These are phyloP conservation scores for Claviceps cyperi DNA, from an alignment of 2,329 filamentous ascomycete species.

Conservation along the genomic window DNA sequence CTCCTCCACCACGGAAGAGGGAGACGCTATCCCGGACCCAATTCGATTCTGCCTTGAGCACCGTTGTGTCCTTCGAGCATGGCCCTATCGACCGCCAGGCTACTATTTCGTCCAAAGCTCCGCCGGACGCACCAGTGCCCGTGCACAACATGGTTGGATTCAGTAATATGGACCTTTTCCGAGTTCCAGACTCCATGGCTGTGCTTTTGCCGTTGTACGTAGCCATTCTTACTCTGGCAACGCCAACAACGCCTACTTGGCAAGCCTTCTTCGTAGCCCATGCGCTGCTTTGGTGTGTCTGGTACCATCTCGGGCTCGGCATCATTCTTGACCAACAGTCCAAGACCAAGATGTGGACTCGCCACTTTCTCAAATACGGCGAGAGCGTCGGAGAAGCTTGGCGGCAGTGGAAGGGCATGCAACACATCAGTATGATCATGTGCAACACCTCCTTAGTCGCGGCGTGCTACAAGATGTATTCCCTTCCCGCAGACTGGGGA, in stretches of 20 bases:
- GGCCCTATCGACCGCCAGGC: conserved; percentile 13
- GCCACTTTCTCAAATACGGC: conserved; percentile 94
- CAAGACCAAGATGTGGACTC: conserved; percentile 82
- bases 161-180: conserved; percentile 74
- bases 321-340: conserved; percentile 77
- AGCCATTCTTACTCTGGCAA: conserved; percentile 55
- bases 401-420: conserved; percentile 95
- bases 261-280: conserved; percentile 70
- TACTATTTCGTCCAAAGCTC: conserved; percentile 7
- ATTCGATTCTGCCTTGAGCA: conserved; percentile 15
- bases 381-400: conserved; percentile 84
- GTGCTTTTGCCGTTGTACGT: conserved; percentile 66
- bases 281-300: conserved; percentile 71
- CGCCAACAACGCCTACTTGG: conserved; percentile 61
- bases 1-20: conserved; percentile 59
- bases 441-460: conserved; percentile 81
- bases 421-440: conserved; percentile 83
- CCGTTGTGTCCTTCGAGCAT: conserved; percentile 13
- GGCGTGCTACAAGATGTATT: conserved; percentile 94
- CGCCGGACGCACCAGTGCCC: conserved; percentile 38
- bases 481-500: conserved; percentile 69
- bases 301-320: conserved; percentile 83
- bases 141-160: conserved; percentile 76
- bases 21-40: conserved; percentile 18
- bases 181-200: conserved; percentile 70